Evolutionary conservation across 78 protist species (phyloP).

Genomic region (Creolimax fragrantissima): DNA sequence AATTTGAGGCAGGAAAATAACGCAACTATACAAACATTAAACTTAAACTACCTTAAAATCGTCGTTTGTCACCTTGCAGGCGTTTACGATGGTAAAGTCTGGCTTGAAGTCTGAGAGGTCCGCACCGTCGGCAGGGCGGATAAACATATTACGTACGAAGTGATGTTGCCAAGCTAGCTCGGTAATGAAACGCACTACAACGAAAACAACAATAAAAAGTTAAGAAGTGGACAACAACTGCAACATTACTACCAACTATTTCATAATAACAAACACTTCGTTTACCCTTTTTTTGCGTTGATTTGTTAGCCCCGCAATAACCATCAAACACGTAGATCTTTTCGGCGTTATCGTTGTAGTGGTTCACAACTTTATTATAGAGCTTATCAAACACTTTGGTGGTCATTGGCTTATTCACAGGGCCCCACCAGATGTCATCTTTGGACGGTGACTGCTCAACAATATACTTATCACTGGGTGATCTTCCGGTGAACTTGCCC

Average conservation of each 20-base stretch:
- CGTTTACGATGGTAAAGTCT: slow-evolving; percentile 81
- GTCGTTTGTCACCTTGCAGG: slow-evolving; percentile 74
- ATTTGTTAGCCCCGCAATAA: slow-evolving; percentile 71
- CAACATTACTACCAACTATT: no score
- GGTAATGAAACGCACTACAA: slow-evolving; percentile 62
- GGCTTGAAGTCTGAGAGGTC: slow-evolving; percentile 66
- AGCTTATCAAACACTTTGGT: slow-evolving; percentile 59
- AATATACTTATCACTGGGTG: slow-evolving; percentile 78
- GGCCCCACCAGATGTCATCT: slow-evolving; percentile 82
- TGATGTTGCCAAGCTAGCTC: slow-evolving; percentile 81
- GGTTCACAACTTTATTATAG: slow-evolving; percentile 78
- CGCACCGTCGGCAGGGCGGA: slow-evolving; percentile 71
- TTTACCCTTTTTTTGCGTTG: slow-evolving; percentile 51
- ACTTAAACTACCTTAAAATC: slow-evolving; percentile 62
- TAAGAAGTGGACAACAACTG: no score
- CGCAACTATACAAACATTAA: no score
- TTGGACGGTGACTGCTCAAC: slow-evolving; percentile 49
- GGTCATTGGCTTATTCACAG: slow-evolving; percentile 64
- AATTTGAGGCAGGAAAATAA: no score
- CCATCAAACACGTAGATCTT: slow-evolving; percentile 81
- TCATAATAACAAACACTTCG: no score
- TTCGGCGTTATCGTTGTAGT: slow-evolving; percentile 71
- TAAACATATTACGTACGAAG: slow-evolving; percentile 87
- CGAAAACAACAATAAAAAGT: neutral
- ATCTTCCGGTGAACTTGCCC: slow-evolving; percentile 69